Conservation (phyloP, 176 grass and related monocot genomes). For the Carex parvula region DNA sequence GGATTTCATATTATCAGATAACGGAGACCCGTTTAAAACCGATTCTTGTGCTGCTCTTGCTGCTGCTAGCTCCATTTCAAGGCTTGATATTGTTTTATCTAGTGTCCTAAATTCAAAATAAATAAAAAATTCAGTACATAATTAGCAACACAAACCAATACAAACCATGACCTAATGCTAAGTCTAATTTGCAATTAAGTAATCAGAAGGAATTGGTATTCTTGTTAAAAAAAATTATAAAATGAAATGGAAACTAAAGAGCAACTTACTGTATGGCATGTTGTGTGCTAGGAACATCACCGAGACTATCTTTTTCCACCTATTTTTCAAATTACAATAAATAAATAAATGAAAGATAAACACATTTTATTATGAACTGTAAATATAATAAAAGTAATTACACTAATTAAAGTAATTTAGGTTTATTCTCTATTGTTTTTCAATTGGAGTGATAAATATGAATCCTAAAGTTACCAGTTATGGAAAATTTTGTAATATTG, state of each 20-base stretch:
- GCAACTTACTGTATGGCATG: conserved; percentile 69
- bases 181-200: not conserved
- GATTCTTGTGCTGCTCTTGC: conserved; percentile 68
- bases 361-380: not conserved
- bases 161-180: conserved; percentile 3
- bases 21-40: conserved; percentile 41
- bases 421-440: not conserved
- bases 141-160: not conserved
- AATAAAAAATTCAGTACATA: not conserved
- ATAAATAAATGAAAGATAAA: not conserved
- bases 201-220: not conserved
- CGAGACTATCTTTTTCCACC: conserved; percentile 33
- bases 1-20: conserved; percentile 21
- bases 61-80: conserved; percentile 83
- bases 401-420: not conserved
- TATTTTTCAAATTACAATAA: conserved; percentile 18
- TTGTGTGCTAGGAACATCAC: conserved; percentile 48
- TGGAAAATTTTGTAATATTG: too few species aligned
- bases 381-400: not conserved
- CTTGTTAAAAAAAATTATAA: not conserved
- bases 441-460: not conserved
- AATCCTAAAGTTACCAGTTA: not conserved
- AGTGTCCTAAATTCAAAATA: conserved; percentile 44
- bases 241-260: not conserved
- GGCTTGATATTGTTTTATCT: conserved; percentile 79